A percentile compares a stretch with the other conserved stretches of the same genome.
Evolutionary conservation across 164 flowering plant genomes (phyloP).

Genomic region (Paratinospora sagittata): DNA sequence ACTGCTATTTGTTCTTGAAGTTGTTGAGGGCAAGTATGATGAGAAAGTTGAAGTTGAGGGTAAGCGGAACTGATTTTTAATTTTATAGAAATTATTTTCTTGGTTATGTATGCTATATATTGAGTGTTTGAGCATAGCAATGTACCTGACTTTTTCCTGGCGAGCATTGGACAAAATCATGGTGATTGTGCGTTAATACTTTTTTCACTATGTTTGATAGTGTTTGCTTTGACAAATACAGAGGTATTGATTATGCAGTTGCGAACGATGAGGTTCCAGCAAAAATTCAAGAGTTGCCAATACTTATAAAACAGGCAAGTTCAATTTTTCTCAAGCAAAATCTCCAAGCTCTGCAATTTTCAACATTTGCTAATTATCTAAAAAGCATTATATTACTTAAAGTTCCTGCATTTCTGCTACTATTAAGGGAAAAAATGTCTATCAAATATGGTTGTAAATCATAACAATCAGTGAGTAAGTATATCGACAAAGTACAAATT

Average conservation of each 20-base stretch:
- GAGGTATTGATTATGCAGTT: conserved; percentile 61
- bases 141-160: background rate
- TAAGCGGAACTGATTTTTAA: no score
- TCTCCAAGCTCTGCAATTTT: background rate
- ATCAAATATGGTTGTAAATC: no score
- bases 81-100: no score
- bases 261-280: conserved; percentile 42
- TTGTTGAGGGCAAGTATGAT: background rate
- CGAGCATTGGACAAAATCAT: background rate
- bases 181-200: background rate
- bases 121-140: background rate
- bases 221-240: conserved; percentile 15
- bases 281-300: conserved; percentile 32
- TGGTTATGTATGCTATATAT: background rate
- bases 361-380: background rate
- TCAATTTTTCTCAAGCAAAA: background rate
- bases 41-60: no score
- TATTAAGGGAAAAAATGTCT: background rate
- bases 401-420: background rate
- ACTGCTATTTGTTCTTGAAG: background rate
- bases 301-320: conserved; percentile 42
- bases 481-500: no score
- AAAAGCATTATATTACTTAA: background rate
- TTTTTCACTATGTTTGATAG: background rate
- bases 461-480: no score